Base-by-base conservation (phyloP, 345 rosid genomes). In the Hibiscus mutabilis region DNA sequence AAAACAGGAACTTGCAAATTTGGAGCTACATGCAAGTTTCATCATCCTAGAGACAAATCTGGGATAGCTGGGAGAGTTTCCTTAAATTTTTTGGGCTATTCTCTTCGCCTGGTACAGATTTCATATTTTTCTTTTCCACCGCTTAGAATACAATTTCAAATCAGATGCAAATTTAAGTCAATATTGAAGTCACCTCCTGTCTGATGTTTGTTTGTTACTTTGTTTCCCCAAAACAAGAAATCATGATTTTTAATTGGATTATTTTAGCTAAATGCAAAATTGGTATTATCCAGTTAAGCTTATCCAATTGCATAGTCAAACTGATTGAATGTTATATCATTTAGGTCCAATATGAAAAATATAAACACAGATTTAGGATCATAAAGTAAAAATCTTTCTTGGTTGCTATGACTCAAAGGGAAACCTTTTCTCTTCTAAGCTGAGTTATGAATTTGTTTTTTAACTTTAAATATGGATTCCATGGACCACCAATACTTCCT, bases 11-110 rank as follows among this genome's bases (percentile, higher is more conserved):
- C 92, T 16, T 95, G 99, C 84, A 95, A 89, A 82, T 95, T 95
- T 88, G 99, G 98, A 73, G 96, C 91, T 71, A 92, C 99, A 71
- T 95, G 99, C 90, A 95, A 90, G 85, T 95, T 95, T 80, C 92
- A 95, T 84, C 99, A 92, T 82, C 99, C 99, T 47, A 90, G 84
- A 81, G 91, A 90, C 78, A 92, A 86, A 83, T 98, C 98, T 82
- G 99, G 97, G 46, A 82, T 88, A 80, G 89, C 89, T 69, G 98
- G 89, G 79, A 84, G 89, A 78, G 97, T 92, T 73, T 84, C 97
- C 51, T 88, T 95, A 77, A 95, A 92, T 82, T 71, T 86, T 75
- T 71, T 95, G 79, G 98, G 99, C 77, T 95, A 89, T 82, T 97
- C 99, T 62, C 80, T 90, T 78, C 96, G 98, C 76, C 86, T 86